These are phyloP conservation scores for Lenwebbia sp. DNA, from an alignment of 345 rosid species.

Conservation along the genomic window DNA sequence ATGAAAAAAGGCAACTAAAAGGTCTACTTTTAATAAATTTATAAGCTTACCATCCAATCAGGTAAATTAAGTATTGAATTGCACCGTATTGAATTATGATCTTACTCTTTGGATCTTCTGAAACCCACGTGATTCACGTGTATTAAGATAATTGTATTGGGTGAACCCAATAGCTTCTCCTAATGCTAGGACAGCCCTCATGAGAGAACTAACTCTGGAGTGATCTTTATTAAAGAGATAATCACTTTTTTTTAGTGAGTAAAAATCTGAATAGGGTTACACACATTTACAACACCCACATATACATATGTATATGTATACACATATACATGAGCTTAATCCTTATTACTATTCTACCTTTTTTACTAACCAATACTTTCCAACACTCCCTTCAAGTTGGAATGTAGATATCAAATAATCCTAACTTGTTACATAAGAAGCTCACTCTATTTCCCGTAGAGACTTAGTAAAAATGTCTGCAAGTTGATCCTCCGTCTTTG, in stretches of 20 bases:
- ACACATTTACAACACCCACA: too few species aligned
- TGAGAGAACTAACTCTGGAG: neutral
- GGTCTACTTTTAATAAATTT: neutral
- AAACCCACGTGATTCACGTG: neutral
- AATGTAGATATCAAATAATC: neutral
- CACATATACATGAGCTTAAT: too few species aligned
- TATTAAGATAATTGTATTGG: neutral
- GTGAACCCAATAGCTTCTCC: neutral
- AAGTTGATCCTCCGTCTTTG: neutral
- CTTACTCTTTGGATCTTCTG: neutral
- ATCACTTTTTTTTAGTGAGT: too few species aligned
- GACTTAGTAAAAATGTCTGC: neutral
- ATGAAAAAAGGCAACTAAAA: neutral
- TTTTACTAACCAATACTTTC: too few species aligned
- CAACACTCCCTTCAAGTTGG: neutral
- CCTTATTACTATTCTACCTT: too few species aligned
- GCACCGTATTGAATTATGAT: neutral
- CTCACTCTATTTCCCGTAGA: neutral
- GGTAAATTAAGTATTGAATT: neutral
- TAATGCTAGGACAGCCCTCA: neutral
- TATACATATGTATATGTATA: too few species aligned
- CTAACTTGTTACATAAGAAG: neutral
- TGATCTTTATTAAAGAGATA: too few species aligned
- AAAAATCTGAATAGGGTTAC: too few species aligned
- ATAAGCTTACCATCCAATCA: too few species aligned